phyloP scores from a whole-genome alignment of 1,284 basidiomycete species.

The Austroboletus niveus region DNA sequence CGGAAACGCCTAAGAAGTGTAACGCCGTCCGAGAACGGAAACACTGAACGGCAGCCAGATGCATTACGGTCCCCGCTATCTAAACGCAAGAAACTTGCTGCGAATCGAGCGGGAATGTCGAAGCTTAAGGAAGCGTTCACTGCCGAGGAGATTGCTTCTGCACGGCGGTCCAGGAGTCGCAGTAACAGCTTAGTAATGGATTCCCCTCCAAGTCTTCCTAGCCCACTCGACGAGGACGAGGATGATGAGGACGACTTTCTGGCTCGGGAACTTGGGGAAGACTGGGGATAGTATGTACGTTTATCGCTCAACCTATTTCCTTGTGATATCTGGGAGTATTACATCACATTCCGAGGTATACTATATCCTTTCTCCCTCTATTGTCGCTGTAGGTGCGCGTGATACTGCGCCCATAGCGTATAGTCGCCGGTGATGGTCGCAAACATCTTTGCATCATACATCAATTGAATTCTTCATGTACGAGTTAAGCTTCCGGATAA shows the following conservation, averaged over 20 bases:
- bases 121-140: slow-evolving; percentile 65
- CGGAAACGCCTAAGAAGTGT: slow-evolving; percentile 69
- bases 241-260: slow-evolving; percentile 65
- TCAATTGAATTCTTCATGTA: slow-evolving; percentile 42
- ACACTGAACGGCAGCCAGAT: slow-evolving; percentile 35
- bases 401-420: slow-evolving; percentile 59
- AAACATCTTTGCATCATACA: slow-evolving; percentile 52
- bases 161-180: slow-evolving; percentile 32
- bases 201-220: slow-evolving; percentile 11
- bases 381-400: slow-evolving; percentile 34
- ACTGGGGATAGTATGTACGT: slow-evolving; percentile 54
- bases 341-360: neutral
- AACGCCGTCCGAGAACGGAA: slow-evolving; percentile 61
- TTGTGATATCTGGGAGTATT: slow-evolving; percentile 13
- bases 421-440: slow-evolving; percentile 34
- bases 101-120: slow-evolving; percentile 60
- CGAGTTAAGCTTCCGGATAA: slow-evolving; percentile 54
- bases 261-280: slow-evolving; percentile 69
- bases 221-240: slow-evolving; percentile 37
- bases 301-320: slow-evolving; percentile 17
- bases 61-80: slow-evolving; percentile 64
- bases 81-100: slow-evolving; percentile 71
- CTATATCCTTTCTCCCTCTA: slow-evolving; percentile 6
- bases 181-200: slow-evolving; percentile 27
- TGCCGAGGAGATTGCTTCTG: slow-evolving; percentile 50